Evolutionary conservation across 1,284 basidiomycete species (phyloP), one percentile per base, ranked within the genome.

Genomic region (Ceratobasidium sp.): DNA sequence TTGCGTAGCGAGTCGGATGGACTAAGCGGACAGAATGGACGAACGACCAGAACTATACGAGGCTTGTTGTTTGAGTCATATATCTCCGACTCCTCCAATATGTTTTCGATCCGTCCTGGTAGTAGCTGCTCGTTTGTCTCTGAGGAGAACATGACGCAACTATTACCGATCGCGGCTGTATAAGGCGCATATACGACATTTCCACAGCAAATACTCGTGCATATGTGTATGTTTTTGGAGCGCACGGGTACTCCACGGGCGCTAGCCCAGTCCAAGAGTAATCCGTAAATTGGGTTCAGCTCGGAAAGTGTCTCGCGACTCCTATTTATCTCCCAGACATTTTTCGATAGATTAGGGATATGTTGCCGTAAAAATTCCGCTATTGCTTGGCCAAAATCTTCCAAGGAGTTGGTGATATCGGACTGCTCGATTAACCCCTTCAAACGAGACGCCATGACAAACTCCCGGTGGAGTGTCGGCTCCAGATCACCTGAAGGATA

Each of bases 401-500:
- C 58, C 15, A 61, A n/a, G 3, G 23, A n/a, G 13, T 33, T n/a
- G 20, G 58, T 61, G 28, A 33, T 13, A 33, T 33, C 10, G 3
- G 12, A 20, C 15, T n/a, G 15, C 10, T 61, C 26, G 9, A 78
- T 5, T 3, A 78, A 15, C 6, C 28, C 77, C 23, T 49, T 15
- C 15, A 78, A 51, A 28, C 56, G 56, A 23, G 55, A 26, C 3
- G 40, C 42, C 61, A 39, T 55, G 28, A 67, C 42, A 20, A 78
- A 63, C n/a, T 66, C 49, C 23, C 39, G 18, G 53, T 70, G 68
- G 33, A 78, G 39, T 7, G 77, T 78, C 1, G 10, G 13, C 53
- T 78, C 77, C 4, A 78, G 23, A n/a, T 61, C 33, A 26, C 68
- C 77, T 71, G 13, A 39, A n/a, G 4, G 9, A 55, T 55, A n/a